A percentile compares a stretch with the other conserved stretches of the same genome.
These are phyloP conservation scores for Zygosaccharomyces rouxii DNA, from an alignment of 805 yeast species.

Conservation along the genomic window DNA sequence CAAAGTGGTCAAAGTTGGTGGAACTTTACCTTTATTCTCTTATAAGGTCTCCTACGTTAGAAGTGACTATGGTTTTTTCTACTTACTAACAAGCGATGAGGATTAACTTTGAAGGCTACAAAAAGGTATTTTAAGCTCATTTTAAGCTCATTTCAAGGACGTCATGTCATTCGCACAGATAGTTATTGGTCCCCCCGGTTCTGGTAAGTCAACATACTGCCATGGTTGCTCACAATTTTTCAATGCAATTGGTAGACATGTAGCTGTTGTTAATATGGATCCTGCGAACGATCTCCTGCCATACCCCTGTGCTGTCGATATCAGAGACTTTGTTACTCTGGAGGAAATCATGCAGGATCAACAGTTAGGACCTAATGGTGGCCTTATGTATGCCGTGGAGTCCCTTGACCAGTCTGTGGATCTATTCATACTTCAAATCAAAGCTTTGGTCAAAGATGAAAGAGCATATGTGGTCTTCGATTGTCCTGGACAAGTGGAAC, in stretches of 20 bases:
- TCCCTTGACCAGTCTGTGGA: conserved; percentile 53
- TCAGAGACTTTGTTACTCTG: conserved; percentile 67
- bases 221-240: conserved; percentile 88
- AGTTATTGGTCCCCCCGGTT: conserved; percentile 96
- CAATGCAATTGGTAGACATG: conserved; percentile 88
- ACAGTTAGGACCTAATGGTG: conserved; percentile 82
- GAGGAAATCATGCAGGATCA: conserved; percentile 76
- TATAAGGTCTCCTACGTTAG: conserved; percentile 1
- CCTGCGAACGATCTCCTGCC: conserved; percentile 78
- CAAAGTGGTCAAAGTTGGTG: conserved; percentile 1
- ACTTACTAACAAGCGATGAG: conserved; percentile 3
- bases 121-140: background rate
- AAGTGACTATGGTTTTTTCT: background rate
- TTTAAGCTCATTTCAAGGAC: background rate
- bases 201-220: conserved; percentile 95
- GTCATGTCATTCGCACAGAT: conserved; percentile 76
- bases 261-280: conserved; percentile 81
- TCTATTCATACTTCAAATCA: conserved; percentile 52
- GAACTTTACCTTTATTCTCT: conserved; percentile 3
- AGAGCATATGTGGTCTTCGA: conserved; percentile 71
- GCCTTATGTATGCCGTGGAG: conserved; percentile 84
- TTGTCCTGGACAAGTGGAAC: conserved; percentile 95
- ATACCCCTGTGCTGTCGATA: conserved; percentile 72
- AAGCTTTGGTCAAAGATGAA: conserved; percentile 51
- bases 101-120: background rate